Evolutionary conservation across 345 rosid species (phyloP).

Genomic region (Syzygium aromaticum): DNA sequence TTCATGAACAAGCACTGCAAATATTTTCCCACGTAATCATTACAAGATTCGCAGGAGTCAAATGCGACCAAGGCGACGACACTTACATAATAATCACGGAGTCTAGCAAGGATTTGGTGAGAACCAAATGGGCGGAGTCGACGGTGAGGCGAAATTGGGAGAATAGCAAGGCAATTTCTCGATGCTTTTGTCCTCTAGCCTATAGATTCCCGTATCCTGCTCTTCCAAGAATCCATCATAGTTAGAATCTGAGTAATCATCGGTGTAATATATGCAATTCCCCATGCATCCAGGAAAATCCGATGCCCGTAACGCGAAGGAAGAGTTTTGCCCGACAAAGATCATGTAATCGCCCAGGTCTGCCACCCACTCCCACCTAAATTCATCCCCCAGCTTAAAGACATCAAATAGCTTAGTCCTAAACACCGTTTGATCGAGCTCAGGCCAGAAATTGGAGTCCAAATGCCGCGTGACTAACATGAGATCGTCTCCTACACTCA

Average conservation of each 20-base stretch:
- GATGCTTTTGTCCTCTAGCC: conserved; percentile 24
- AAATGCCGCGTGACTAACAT: conserved; percentile 28
- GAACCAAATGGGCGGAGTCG: conserved; percentile 44
- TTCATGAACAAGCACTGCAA: neutral
- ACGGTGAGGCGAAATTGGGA: neutral
- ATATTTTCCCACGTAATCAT: neutral
- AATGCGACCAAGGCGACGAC: neutral
- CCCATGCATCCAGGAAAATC: conserved; percentile 38
- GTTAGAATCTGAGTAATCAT: conserved; percentile 37
- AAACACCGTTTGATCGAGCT: conserved; percentile 13
- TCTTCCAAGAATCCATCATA: conserved; percentile 23
- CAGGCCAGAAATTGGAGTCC: conserved; percentile 13
- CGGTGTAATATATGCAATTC: conserved; percentile 40
- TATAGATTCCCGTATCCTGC: conserved; percentile 48
- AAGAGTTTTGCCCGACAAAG: conserved; percentile 43
- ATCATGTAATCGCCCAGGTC: conserved; percentile 29
- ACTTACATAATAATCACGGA: neutral
- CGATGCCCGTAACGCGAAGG: conserved; percentile 27
- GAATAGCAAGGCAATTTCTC: conserved; percentile 38
- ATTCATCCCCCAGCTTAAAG: conserved; percentile 17
- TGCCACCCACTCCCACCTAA: conserved; percentile 25
- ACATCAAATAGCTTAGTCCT: conserved; percentile 36
- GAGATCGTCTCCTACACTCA: conserved; percentile 31
- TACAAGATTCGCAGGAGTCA: neutral
- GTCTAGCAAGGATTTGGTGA: conserved; percentile 36